Base-by-base conservation (phyloP, 2,329 filamentous ascomycete species). In the Cadophora sp. region DNA sequence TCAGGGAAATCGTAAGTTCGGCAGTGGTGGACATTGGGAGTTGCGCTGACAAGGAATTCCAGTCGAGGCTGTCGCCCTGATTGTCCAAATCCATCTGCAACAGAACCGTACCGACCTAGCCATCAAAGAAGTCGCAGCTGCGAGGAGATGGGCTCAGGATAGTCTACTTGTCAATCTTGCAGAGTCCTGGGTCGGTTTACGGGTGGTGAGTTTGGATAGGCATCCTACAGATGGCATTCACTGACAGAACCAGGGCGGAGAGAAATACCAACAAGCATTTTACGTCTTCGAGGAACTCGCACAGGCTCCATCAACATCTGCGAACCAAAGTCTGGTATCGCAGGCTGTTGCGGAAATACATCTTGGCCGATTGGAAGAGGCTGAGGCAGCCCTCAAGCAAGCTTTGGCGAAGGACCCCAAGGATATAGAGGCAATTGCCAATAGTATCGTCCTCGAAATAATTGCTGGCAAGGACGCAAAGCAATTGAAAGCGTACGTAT, bases 251-350 rank as follows among this genome's bases (percentile, higher is more conserved):
- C 68, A 97, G 91, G 95, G 95, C 76, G 94, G 94, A 73, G 94
- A 97, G 74, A 96, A 93, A 79, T 98, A 98, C 81, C 96, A 98
- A 77, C 92, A 96, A 77, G 91, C 95, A 20, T 98, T 97, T 81
- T 98, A 99, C 83, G 95, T 98, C 68, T 98, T 93, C 76, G 95
- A 98, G 81, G 96, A 99, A 80, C 87, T 98, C 59, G 95, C 96
- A 4, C 93, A 97, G 77, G 90, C 92, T 33, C 91, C 94, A 2
- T 89, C 92, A 39, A 94, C 92, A 20, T 89, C 93, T 59, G 92
- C 92, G 18, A 85, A 90, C 62, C 85, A 89, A 72, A 91, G 88
- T 20, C 86, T 97, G 64, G 88, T 97, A 68, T 90, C 93, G 22
- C 96, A 98, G 81, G 95, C 94, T 30, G 89, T 98, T 30, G 91